Conservation (phyloP, 208 protist genomes). For the Eutreptiella sp. region DNA sequence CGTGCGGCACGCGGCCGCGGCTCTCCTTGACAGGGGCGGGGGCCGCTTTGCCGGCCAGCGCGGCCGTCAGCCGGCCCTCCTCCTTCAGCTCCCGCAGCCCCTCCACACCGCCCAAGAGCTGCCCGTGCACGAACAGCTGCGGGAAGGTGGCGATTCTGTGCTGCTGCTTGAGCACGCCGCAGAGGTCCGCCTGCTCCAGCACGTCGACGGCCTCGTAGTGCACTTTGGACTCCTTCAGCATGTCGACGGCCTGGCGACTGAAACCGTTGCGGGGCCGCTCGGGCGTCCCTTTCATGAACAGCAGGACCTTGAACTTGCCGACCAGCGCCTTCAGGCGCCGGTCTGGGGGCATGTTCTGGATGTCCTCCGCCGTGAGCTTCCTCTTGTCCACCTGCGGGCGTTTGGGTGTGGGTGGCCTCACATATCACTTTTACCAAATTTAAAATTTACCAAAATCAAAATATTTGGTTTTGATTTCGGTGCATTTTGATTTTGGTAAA, state of each 20-base stretch:
- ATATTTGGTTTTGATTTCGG: too few species aligned
- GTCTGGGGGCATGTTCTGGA: too few species aligned
- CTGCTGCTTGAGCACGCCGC: slow-evolving; percentile 36
- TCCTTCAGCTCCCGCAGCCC: slow-evolving; percentile 53
- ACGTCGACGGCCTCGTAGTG: slow-evolving; percentile 38
- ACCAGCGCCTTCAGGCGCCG: slow-evolving; percentile 26
- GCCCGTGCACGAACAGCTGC: slow-evolving; percentile 61
- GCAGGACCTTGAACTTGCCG: slow-evolving; percentile 30
- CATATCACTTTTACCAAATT: too few species aligned
- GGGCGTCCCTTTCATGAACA: slow-evolving; percentile 44
- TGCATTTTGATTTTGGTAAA: too few species aligned
- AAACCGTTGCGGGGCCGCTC: slow-evolving; percentile 36
- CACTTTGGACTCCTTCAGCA: slow-evolving; percentile 23
- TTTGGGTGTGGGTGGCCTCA: too few species aligned
- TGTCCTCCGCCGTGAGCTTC: too few species aligned
- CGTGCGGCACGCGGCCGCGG: too few species aligned
- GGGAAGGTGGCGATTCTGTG: slow-evolving; percentile 65
- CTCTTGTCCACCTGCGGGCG: too few species aligned
- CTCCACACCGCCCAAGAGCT: slow-evolving; percentile 63
- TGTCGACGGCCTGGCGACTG: slow-evolving; percentile 21
- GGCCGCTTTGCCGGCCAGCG: slow-evolving; percentile 6
- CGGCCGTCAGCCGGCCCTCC: slow-evolving; percentile 32
- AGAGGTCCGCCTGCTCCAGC: slow-evolving; percentile 26
- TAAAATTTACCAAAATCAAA: too few species aligned
- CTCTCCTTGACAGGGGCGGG: too few species aligned